Percentiles rank a stretch among this genome's conserved stretches.
These are phyloP conservation scores for Linum usitatissimum DNA, from an alignment of 345 rosid genomes.

Conservation along the genomic window DNA sequence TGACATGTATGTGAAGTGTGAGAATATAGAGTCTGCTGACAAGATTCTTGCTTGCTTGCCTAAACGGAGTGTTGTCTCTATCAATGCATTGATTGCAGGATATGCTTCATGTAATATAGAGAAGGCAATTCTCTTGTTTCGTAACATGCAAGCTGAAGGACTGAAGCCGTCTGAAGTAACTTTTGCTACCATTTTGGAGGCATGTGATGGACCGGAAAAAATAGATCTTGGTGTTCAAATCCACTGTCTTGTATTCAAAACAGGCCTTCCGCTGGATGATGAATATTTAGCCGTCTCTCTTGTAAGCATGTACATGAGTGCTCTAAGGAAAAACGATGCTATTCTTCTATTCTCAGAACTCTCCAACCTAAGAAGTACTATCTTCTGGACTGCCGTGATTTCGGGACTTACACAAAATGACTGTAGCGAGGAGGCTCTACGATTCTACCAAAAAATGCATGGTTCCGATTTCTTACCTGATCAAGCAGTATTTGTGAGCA, in stretches of 20 bases:
- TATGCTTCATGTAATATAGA: constrained; percentile 44
- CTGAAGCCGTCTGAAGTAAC: constrained; percentile 63
- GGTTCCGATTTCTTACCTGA: constrained; percentile 47
- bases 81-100: constrained; percentile 82
- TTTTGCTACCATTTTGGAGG: constrained; percentile 70
- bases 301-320: constrained; percentile 65
- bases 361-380: constrained; percentile 41
- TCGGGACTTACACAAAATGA: constrained; percentile 70
- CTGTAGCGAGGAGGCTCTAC: constrained; percentile 55
- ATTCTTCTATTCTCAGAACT: constrained; percentile 50
- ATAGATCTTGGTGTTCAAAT: constrained; percentile 52
- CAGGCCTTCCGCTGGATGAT: constrained; percentile 43
- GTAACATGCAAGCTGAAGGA: constrained; percentile 47
- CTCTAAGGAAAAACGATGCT: constrained; percentile 43
- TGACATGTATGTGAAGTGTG: constrained; percentile 79
- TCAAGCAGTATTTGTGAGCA: constrained; percentile 85
- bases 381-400: constrained; percentile 78
- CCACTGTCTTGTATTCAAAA: constrained; percentile 52
- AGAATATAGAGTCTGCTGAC: constrained; percentile 35
- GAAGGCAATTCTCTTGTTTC: constrained; percentile 45
- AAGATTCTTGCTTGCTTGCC: constrained; percentile 47
- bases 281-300: constrained; percentile 70
- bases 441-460: constrained; percentile 54
- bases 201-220: constrained; percentile 44
- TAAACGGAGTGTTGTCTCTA: constrained; percentile 49